Evolutionary conservation across 2,329 filamentous ascomycete genomes (phyloP), one percentile per base, ranked within the genome.

Genomic region (Chaetomium strumarium): DNA sequence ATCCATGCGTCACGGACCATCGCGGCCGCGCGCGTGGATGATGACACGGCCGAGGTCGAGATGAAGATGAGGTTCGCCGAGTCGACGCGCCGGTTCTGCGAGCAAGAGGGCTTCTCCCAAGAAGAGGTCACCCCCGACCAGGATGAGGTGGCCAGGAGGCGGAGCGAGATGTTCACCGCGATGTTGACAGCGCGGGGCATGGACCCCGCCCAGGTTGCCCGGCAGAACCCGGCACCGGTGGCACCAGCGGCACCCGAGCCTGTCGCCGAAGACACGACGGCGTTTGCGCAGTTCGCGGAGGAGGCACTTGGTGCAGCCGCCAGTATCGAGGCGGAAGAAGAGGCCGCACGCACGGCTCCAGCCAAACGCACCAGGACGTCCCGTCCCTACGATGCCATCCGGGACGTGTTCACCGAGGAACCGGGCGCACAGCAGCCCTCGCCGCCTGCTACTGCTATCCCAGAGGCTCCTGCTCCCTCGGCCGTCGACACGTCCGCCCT

Each of bases 311-410:
- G 46, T 2, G 60, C 58, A 3, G 61, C 56, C 10, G 55, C 55
- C n/a, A 16, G 39, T 20, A 24, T 57, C 31, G 60, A 63, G 46
- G 58, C 55, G 5, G 58, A 61, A 29, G 60, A 63, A 46, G 61
- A 61, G 20, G 54, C 57, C 14, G 49, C 59, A 5, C 52, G 52
- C 31, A 38, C 31, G n/a, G 54, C 58, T 19, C 34, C 56, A 20
- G 29, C 63, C 12, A 53, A 59, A 42, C 52, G 60, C 55, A 13
- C 58, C 52, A 52, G 51, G 33, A 14, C 55, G n/a, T 69, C 70
- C 11, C 66, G 70, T 20, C 71, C 71, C 0, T 75, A 74, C 53
- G 72, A 75, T 57, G 72, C 72, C 2, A 71, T 75, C 20, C 63
- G 72, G 40, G 72, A 75, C 47, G 68, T 73, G 6, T 73, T 75